phyloP scores from a whole-genome alignment of 1,284 basidiomycete genomes.

The Omphalotus olearius region DNA sequence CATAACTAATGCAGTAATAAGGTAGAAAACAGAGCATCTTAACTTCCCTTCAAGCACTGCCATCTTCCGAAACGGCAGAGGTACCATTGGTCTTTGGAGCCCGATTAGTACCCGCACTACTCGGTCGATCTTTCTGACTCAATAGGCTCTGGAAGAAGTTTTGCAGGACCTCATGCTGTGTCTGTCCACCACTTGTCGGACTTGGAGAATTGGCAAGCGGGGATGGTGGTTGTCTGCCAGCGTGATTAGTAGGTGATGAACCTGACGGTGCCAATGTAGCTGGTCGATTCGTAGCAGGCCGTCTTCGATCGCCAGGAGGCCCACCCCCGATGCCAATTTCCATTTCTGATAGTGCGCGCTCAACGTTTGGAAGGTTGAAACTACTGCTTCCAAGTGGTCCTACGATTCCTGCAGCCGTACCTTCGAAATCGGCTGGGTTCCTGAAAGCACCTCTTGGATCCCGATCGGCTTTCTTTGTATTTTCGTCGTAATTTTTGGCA shows the following conservation, averaged over 20 bases:
- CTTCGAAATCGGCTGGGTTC: slow-evolving; percentile 55
- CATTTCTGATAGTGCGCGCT: slow-evolving; percentile 83
- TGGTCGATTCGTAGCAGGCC: slow-evolving; percentile 21
- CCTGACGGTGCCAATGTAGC: slow-evolving; percentile 26
- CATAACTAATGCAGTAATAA: neutral
- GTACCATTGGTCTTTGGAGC: slow-evolving; percentile 28
- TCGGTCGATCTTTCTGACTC: slow-evolving; percentile 56
- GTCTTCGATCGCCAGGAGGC: slow-evolving; percentile 15
- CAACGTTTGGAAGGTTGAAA: slow-evolving; percentile 81
- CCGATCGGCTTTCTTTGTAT: slow-evolving; percentile 81
- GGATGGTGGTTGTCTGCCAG: slow-evolving; percentile 30
- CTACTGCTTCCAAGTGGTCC: slow-evolving; percentile 85
- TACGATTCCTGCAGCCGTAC: slow-evolving; percentile 65
- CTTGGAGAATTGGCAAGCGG: slow-evolving; percentile 37
- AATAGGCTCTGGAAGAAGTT: slow-evolving; percentile 84
- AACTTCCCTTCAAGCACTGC: neutral
- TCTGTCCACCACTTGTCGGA: slow-evolving; percentile 36
- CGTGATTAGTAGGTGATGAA: slow-evolving; percentile 25
- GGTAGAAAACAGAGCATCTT: neutral
- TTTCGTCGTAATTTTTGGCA: slow-evolving; percentile 83
- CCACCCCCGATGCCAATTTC: slow-evolving; percentile 50
- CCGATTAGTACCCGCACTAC: slow-evolving; percentile 12
- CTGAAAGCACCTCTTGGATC: slow-evolving; percentile 87
- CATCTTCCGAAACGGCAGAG: neutral
- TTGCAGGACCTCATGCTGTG: slow-evolving; percentile 78